Base-by-base conservation (phyloP, 306 rosid genomes). In the Cajanus cajan region DNA sequence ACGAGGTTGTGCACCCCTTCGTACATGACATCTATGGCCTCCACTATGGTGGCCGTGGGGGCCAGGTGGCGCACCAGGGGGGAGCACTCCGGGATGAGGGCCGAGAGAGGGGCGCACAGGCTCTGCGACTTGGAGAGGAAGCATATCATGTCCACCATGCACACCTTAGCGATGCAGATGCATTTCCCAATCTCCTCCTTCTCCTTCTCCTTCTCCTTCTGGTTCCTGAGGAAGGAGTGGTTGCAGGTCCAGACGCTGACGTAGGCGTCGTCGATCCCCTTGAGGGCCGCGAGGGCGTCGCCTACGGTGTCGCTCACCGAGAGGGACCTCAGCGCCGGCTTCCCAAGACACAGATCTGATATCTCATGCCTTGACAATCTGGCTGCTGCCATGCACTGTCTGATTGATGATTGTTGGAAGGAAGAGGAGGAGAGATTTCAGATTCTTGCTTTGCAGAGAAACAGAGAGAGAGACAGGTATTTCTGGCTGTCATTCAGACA, bases 371-470 rank as follows among this genome's bases (percentile, higher is more conserved):
- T 62, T 10, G 82, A 63, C 45, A 92, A 71, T 40, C 82, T 85
- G 43, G 54, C 89, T 80, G 96, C 97, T 80, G 96, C 97, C 98
- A 95, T 95, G 75, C 97, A 92, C 91, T 54, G 54, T n/a, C 15
- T 28, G 31, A 28, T 28, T 28, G 31, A n/a, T n/a, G n/a, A n/a
- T n/a, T n/a, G n/a, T n/a, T n/a, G n/a, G n/a, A n/a, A n/a, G n/a
- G n/a, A n/a, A n/a, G n/a, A n/a, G n/a, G n/a, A n/a, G n/a, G n/a
- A 28, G 31, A 28, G 31, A 28, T 28, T n/a, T n/a, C n/a, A n/a
- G n/a, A n/a, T n/a, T n/a, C n/a, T n/a, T n/a, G n/a, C n/a, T n/a
- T n/a, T n/a, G 3, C 31, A 28, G 31, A 28, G 31, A 28, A 3
- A 28, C 2, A 28, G 31, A 28, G 31, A 28, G 31, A 28, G 31